phyloP scores from a whole-genome alignment of 495 filamentous ascomycete species.

The Letharia lupina region DNA sequence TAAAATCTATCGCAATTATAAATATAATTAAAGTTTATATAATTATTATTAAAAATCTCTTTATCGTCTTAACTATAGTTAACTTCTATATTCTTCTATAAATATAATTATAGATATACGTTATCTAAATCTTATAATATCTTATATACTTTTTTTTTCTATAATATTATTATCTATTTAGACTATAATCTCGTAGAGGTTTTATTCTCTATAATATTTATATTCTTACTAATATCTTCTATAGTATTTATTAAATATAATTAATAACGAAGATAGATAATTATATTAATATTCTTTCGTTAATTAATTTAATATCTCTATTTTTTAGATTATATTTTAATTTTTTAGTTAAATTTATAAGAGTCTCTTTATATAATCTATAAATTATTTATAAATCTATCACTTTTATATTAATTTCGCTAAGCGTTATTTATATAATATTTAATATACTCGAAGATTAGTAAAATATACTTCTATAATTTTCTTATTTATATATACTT shows the following conservation, averaged over 20 bases:
- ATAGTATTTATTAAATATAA: not conserved
- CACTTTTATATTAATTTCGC: not conserved
- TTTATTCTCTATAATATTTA: not conserved
- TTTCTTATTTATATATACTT: not conserved
- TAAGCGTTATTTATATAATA: not conserved
- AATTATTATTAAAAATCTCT: not conserved
- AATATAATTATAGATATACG: not conserved
- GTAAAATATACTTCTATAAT: not conserved
- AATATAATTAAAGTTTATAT: not conserved
- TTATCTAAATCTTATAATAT: not conserved
- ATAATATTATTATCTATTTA: not conserved
- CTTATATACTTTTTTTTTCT: not conserved
- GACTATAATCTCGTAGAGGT: not conserved
- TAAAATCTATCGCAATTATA: not conserved
- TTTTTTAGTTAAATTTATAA: conserved; percentile 27
- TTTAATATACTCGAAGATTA: not conserved
- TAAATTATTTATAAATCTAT: not conserved
- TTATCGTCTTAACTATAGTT: not conserved
- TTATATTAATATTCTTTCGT: not conserved
- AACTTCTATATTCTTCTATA: not conserved
- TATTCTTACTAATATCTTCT: conserved; percentile 6
- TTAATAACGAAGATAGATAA: not conserved
- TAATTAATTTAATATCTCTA: conserved; percentile 11
- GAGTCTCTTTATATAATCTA: conserved; percentile 15
- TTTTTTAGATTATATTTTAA: conserved; percentile 28